phyloP scores from a whole-genome alignment of 371 early-diverging fungal species.

The Entomophthora muscae region DNA sequence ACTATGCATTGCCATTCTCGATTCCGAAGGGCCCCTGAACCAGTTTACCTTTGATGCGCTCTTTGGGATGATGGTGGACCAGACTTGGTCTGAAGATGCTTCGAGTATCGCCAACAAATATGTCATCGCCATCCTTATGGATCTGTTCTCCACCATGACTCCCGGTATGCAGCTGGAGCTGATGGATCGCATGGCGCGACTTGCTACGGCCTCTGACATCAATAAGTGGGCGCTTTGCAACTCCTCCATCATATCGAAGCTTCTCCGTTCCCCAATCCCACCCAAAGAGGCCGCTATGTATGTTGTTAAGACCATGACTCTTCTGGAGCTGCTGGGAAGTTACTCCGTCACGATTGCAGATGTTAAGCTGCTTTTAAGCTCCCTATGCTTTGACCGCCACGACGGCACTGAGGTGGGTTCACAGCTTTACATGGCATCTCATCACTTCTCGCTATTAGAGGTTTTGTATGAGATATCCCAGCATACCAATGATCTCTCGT shows the following conservation, averaged over 20 bases:
- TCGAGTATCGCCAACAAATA: constrained; percentile 3
- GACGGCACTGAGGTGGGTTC: constrained; percentile 1
- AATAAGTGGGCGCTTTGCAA: constrained; percentile 14
- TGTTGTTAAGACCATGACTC: constrained; percentile 9
- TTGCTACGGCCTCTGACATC: constrained; percentile 11
- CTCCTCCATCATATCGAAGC: constrained; percentile 6
- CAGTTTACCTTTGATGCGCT: not conserved
- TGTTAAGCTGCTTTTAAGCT: constrained; percentile 11
- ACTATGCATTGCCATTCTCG: not conserved
- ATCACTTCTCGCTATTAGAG: constrained; percentile 11
- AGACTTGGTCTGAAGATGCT: not conserved
- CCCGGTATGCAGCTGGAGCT: constrained; percentile 7
- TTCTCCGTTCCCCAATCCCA: constrained; percentile 8
- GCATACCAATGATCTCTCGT: constrained; percentile 21
- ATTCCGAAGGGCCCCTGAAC: not conserved
- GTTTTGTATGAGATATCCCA: constrained; percentile 13
- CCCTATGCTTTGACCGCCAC: constrained; percentile 11
- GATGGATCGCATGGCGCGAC: constrained; percentile 11
- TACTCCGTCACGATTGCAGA: constrained; percentile 13
- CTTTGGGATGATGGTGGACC: constrained; percentile 8
- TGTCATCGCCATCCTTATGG: constrained; percentile 9
- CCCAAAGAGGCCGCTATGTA: not conserved
- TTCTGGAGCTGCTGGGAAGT: constrained; percentile 12
- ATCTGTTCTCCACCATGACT: constrained; percentile 10
- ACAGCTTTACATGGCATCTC: constrained; percentile 4